phyloP scores from a whole-genome alignment of 345 rosid genomes.

The Anastatica hierochuntica region DNA sequence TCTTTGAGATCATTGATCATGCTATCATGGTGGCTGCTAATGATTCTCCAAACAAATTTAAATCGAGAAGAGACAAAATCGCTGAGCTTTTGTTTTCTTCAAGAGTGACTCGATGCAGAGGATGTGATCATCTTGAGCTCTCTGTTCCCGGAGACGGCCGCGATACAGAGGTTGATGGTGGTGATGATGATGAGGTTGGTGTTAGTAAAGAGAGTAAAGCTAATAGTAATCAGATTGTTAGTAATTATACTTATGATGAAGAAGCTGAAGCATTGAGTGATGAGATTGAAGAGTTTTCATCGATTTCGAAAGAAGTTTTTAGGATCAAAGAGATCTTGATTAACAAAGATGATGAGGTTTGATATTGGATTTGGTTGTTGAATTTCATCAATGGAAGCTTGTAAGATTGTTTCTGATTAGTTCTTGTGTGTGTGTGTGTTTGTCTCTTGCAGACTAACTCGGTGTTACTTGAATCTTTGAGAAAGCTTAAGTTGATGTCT shows the following conservation, averaged over 20 bases:
- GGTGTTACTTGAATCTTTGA: conserved; percentile 54
- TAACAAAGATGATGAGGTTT: conserved; percentile 49
- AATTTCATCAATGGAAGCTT: too few relatives aligned
- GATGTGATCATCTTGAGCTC: conserved; percentile 47
- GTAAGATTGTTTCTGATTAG: conserved; percentile 7
- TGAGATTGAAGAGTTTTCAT: conserved; percentile 50
- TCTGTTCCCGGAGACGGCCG: conserved; percentile 27
- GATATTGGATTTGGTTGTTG: too few relatives aligned
- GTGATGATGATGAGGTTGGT: not conserved
- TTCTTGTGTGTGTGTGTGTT: not conserved
- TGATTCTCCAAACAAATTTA: conserved; percentile 65
- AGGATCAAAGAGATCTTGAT: conserved; percentile 60
- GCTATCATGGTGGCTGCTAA: conserved; percentile 71
- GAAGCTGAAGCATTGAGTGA: conserved; percentile 74
- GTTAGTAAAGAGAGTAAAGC: conserved; percentile 61
- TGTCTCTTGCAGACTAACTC: conserved; percentile 43
- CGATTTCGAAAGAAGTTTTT: conserved; percentile 44
- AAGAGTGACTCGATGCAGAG: conserved; percentile 41
- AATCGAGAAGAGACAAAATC: conserved; percentile 46
- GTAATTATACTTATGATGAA: conserved; percentile 48
- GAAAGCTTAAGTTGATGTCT: conserved; percentile 61
- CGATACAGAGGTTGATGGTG: not conserved
- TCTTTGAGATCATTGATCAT: conserved; percentile 57
- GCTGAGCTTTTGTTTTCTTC: conserved; percentile 59
- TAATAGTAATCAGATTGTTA: conserved; percentile 38